Base-by-base conservation (phyloP, 1,284 basidiomycete species). In the Leccinum fallax region DNA sequence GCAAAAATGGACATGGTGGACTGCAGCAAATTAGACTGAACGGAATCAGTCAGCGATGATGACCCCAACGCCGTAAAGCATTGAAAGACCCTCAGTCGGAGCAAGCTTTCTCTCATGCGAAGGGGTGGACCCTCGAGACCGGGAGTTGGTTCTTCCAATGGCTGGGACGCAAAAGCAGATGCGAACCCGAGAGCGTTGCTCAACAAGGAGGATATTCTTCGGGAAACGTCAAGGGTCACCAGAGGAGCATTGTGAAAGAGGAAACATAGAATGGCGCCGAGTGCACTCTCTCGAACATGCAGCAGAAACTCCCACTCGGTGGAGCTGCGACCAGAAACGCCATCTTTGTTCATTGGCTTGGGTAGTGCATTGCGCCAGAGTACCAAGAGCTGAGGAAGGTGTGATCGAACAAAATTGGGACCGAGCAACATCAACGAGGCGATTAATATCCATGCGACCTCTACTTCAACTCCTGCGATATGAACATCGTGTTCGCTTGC, bases 321-420 rank as follows among this genome's bases (percentile, higher is more conserved):
- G 21, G 86, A 80, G 36, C 87, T 87, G 21, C 94, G 83, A 16
- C 88, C 86, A 0, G 85, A 76, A 1, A 81, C 77, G 0, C 84
- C 81, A 69, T 98, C 97, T 75, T 97, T 97, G 68, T 84, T 90
- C 0, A 94, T 94, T 0, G 94, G 92, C 76, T 98, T 98, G 1
- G 97, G 95, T 0, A 99, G 82, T 2, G 97, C 95, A 69, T 99
- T 99, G 38, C 97, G 83, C 97, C 97, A 99, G 2, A 99, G 84
- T 0, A 97, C 93, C 28, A 99, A 84, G 7, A 99, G 81, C 70
- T 98, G 95, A 0, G 95, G 90, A 1, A 98, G 83, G 75, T 98
- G 95, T 0, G 93, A 86, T 36, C 94, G 88, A 55, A 98, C 94
- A 69, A 98, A 98, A 68, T 94, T 92, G 6, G 94, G 94, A 0